Percentiles rank a stretch among this genome's conserved stretches.
phyloP scores from a whole-genome alignment of 2,329 filamentous ascomycete genomes.

The Neoscytalidium dimidiatum region DNA sequence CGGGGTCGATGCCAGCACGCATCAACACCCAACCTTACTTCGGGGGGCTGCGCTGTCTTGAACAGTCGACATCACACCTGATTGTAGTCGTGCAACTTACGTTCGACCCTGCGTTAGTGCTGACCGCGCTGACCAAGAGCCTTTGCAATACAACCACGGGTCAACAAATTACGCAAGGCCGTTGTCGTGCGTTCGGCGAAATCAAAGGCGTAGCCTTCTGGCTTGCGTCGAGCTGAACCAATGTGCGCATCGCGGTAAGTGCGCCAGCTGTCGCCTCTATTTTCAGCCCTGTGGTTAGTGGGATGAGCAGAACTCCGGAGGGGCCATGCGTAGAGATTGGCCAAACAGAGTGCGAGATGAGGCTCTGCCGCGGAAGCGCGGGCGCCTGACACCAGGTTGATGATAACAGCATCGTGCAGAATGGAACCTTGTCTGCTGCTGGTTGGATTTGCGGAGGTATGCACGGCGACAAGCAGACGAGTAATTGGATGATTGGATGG shows the following conservation, averaged over 20 bases:
- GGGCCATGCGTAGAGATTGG: background rate
- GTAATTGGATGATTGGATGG: background rate
- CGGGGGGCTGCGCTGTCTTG: background rate
- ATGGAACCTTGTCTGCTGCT: background rate
- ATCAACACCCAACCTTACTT: background rate
- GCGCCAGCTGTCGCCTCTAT: background rate
- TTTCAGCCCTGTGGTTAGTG: background rate
- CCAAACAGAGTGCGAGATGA: background rate
- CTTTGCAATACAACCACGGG: background rate
- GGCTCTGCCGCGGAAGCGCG: background rate
- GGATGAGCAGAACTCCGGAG: background rate
- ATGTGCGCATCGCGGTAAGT: background rate
- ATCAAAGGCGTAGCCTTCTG: background rate
- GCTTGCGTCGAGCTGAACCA: background rate
- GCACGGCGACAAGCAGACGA: background rate
- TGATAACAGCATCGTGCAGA: background rate
- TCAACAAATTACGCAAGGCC: background rate
- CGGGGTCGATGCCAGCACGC: background rate
- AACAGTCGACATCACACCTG: background rate
- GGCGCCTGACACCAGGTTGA: background rate
- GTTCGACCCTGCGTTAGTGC: conserved; percentile 8
- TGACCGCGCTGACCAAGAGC: background rate
- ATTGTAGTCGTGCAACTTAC: background rate
- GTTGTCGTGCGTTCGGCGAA: background rate
- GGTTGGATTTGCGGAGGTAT: background rate